Percentiles rank a stretch among this genome's conserved stretches.
Conservation (phyloP, 148 eudicot species). For the Rhododendron griersonianum region DNA sequence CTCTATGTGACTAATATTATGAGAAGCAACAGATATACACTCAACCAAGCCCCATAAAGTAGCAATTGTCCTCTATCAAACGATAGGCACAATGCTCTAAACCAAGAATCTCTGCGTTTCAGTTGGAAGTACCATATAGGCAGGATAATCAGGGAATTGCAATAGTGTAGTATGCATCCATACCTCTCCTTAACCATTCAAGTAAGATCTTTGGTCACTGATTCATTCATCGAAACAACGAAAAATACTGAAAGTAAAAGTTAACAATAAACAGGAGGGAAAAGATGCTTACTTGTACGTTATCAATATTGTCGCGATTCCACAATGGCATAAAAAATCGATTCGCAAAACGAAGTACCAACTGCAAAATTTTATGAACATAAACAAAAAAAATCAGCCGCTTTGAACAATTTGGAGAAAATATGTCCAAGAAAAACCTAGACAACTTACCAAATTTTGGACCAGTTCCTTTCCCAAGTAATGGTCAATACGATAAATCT, state of each 20-base stretch:
- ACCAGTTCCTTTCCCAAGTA: conserved; percentile 96
- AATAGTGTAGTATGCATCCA: neutral
- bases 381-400: conserved; percentile 1
- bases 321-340: conserved; percentile 85
- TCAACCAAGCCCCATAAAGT: neutral
- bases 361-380: conserved; percentile 40
- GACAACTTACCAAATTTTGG: conserved; percentile 78
- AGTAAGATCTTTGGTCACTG: neutral
- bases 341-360: conserved; percentile 97
- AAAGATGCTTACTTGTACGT: conserved; percentile 60
- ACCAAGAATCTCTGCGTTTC: neutral
- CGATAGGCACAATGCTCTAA: neutral
- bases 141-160: neutral
- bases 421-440: conserved; percentile 1
- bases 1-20: neutral
- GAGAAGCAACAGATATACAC: neutral
- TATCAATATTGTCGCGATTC: conserved; percentile 91
- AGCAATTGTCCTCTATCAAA: neutral
- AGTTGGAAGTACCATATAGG: neutral
- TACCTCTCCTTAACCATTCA: neutral
- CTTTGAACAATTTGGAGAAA: neutral
- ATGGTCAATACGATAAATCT: conserved; percentile 93
- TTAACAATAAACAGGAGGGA: neutral
- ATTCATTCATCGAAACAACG: neutral
- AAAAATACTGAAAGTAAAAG: neutral